These are phyloP conservation scores for Ceratocystis variospora DNA, from an alignment of 2,329 filamentous ascomycete genomes.

Conservation along the genomic window DNA sequence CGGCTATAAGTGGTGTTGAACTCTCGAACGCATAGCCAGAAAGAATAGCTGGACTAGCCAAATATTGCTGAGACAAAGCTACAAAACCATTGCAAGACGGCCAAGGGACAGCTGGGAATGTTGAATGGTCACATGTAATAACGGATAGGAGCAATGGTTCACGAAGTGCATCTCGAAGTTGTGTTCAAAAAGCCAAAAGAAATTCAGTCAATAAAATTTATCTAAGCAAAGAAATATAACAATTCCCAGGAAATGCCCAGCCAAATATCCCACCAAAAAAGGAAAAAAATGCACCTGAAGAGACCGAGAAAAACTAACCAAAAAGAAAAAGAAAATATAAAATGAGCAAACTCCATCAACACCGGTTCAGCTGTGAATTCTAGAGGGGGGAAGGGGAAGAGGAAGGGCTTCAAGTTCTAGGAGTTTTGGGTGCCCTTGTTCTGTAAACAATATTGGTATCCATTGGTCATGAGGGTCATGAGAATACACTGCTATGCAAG, in stretches of 20 bases:
- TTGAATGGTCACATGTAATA: too few relatives aligned
- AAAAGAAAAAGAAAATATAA: slow-evolving; percentile 10
- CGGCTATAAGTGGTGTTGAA: too few relatives aligned
- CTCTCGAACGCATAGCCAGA: too few relatives aligned
- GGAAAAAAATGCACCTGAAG: neutral
- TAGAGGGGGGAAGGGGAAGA: neutral
- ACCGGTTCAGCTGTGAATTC: too few relatives aligned
- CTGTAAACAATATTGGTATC: neutral
- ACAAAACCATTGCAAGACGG: too few relatives aligned
- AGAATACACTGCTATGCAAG: slow-evolving; percentile 9
- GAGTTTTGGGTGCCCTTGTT: slow-evolving; percentile 5
- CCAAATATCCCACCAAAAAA: neutral
- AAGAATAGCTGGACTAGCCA: too few relatives aligned
- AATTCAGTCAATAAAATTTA: neutral
- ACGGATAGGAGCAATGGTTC: too few relatives aligned
- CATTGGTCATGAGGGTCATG: slow-evolving; percentile 12
- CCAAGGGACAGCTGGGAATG: neutral
- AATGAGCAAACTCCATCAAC: slow-evolving; percentile 6
- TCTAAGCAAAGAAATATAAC: neutral
- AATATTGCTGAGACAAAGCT: too few relatives aligned
- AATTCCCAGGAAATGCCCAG: slow-evolving; percentile 5
- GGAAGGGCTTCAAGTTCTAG: slow-evolving; percentile 7
- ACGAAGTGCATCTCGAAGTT: neutral
- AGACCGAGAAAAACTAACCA: slow-evolving; percentile 1
- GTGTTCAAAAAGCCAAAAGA: neutral